Evolutionary conservation across 129 eudicot genomes (phyloP), one percentile per base, ranked within the genome.

Genomic region (Artemisia tridentata): DNA sequence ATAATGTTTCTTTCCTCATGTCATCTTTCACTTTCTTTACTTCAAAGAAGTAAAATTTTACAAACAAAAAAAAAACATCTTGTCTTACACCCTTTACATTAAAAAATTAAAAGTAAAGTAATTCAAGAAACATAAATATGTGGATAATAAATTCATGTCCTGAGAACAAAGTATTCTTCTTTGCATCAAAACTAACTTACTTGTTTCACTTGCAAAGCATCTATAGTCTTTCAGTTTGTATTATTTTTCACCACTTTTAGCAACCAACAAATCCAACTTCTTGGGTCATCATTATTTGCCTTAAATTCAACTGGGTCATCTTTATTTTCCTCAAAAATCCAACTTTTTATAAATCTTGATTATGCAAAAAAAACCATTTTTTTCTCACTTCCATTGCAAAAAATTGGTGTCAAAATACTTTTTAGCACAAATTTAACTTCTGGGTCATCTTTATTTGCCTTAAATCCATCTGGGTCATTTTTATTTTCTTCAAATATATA

Each of bases 221-320:
- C 75, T 80, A 62, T 62, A 25, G 3, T 34, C 8, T 64, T 31
- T 58, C 65, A 23, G 48, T 31, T 63, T 68, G n/a, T n/a, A 2
- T 53, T 62, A 14, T 1, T 29, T 29, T 69, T 55, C 51, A 15
- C 31, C 50, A n/a, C 34, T 48, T 69, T 27, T 70, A n/a, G 18
- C 72, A 50, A 29, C 34, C 6, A 29, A 72, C 53, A 66, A 73
- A 67, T 77, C 49, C 60, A 27, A 49, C 53, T 71, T 60, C 34
- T 81, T 75, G 65, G 84, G 85, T 76, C 79, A 47, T 76, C 81
- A 48, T 65, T 51, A 68, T 62, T 76, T 58, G 81, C 50, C 63
- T 50, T 25, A 48, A 62, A 19, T 55, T 61, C 67, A 15, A 59
- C 47, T 65, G 27, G 68, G 72, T 59, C 64, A 63, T 65, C 63